Percentiles rank a stretch among this genome's conserved stretches.
These are phyloP conservation scores for Aureobasidium leucospermi DNA, from an alignment of 2,329 filamentous ascomycete genomes.

Conservation along the genomic window DNA sequence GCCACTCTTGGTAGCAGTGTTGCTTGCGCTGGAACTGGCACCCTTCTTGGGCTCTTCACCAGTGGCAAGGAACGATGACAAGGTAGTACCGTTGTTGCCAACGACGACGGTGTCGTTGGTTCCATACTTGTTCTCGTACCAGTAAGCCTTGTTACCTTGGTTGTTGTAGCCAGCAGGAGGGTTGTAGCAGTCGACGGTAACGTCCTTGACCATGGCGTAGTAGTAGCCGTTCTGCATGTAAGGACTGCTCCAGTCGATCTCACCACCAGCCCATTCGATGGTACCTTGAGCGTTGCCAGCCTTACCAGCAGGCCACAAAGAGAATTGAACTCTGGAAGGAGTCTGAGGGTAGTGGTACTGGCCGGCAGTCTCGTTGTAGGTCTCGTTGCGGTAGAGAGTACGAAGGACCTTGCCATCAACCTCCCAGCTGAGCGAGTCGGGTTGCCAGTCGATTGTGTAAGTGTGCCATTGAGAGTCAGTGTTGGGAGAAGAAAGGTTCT, in stretches of 20 bases:
- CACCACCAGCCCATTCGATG: conserved; percentile 82
- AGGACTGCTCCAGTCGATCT: conserved; percentile 72
- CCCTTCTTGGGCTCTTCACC: conserved; percentile 60
- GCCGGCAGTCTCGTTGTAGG: conserved; percentile 77
- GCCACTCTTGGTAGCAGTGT: conserved; percentile 23
- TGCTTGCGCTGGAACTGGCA: conserved; percentile 25
- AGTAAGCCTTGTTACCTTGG: conserved; percentile 58
- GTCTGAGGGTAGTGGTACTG: conserved; percentile 87
- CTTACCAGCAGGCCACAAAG: conserved; percentile 89
- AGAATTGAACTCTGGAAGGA: conserved; percentile 82
- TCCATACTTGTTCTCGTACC: conserved; percentile 57
- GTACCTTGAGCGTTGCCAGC: conserved; percentile 74
- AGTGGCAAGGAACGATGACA: conserved; percentile 73
- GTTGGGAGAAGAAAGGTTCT: conserved; percentile 61
- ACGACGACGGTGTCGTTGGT: conserved; percentile 74
- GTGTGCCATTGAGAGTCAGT: conserved; percentile 75
- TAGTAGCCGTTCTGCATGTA: conserved; percentile 89
- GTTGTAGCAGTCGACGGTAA: conserved; percentile 80
- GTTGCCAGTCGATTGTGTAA: conserved; percentile 90
- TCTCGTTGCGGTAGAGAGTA: conserved; percentile 65
- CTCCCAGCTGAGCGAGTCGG: conserved; percentile 77
- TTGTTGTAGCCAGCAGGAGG: conserved; percentile 61
- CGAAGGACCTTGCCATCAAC: conserved; percentile 76
- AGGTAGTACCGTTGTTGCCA: conserved; percentile 64
- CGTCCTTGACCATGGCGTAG: conserved; percentile 69